Evolutionary conservation across 345 rosid species (phyloP), one percentile per base, ranked within the genome.

Genomic region (Laguncularia racemosa): DNA sequence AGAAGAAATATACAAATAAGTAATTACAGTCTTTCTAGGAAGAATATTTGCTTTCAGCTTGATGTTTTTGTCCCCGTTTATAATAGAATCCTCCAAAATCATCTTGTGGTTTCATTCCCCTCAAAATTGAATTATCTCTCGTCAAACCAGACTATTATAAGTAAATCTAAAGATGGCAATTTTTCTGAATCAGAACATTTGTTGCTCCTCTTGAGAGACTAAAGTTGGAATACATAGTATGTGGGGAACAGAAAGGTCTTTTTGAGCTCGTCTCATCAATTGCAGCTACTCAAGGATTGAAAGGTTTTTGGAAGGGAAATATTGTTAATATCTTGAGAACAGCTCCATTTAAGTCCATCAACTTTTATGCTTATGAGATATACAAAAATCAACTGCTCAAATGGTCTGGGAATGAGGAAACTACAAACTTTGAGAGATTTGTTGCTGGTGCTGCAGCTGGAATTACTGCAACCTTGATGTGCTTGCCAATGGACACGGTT

Each of bases 401-500:
- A 66, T 18, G 75, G 53, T 68, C 93, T 52, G 74, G 84, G 53
- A 92, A 83, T 48, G 78, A 86, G 63, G 96, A 88, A 73, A 66
- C 82, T 6, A 81, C 96, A 1, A 88, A 92, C 62, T 81, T 86
- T 52, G 91, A 92, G 79, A 78, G 98, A 78, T 86, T 92, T 16
- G 57, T 89, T 65, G 92, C 98, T 40, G 96, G 98, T 55, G 98
- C 96, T 60, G 83, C 92, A 0, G 95, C 98, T 66, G 98, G 96
- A 73, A 76, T 92, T 53, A 92, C 98, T 56, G 98, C 98, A 44
- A 76, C 82, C 64, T 71, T 84, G 52, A 83, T 92, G 59, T 88
- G 98, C 82, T 78, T 88, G 70, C 98, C 98, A 1, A 76, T 92
- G 75, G 98, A 92, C 68, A 92, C 96, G 13, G 98, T 92, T 88